Conservation (phyloP, 2,329 filamentous ascomycete genomes). For the Pseudocercospora fijiensis region DNA sequence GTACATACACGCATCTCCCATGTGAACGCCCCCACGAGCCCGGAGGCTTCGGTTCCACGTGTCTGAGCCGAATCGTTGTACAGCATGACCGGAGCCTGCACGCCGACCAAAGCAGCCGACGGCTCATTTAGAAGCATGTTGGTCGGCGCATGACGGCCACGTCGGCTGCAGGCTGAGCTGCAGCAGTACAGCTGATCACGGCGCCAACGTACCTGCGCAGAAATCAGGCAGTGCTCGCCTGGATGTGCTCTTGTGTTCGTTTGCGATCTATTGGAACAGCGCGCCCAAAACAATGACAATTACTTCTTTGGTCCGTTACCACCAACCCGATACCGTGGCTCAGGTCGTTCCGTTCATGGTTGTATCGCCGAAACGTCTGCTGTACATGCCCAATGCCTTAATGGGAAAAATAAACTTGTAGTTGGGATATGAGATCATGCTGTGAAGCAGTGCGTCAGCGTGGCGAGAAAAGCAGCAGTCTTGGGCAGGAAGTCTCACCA, state of each 20-base stretch:
- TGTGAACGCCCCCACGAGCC: conserved; percentile 16
- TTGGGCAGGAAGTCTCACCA: conserved; percentile 56
- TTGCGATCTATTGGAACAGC: conserved; percentile 19
- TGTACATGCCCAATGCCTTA: conserved; percentile 90
- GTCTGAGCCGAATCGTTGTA: conserved; percentile 17
- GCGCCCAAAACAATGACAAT: conserved; percentile 12
- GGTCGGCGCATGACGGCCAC: conserved; percentile 17
- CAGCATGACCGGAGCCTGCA: conserved; percentile 17
- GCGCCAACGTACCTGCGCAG: conserved; percentile 25
- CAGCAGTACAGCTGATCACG: conserved; percentile 14
- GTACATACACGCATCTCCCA: conserved; percentile 13
- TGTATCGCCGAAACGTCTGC: conserved; percentile 67
- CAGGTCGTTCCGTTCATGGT: conserved; percentile 17
- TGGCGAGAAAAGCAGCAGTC: conserved; percentile 12
- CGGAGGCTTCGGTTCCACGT: conserved; percentile 21
- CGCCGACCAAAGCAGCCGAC: conserved; percentile 13
- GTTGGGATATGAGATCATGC: conserved; percentile 98
- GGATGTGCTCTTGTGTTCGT: conserved; percentile 4
- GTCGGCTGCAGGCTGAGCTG: conserved; percentile 11
- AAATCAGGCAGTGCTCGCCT: conserved; percentile 10
- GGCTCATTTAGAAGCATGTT: conserved; percentile 8
- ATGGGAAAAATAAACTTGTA: conserved; percentile 97
- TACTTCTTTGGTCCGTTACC: background rate
- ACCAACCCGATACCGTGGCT: conserved; percentile 17
- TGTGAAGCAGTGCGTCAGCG: conserved; percentile 39